Percentiles rank a stretch among this genome's conserved stretches.
Evolutionary conservation across 75 land plant species (phyloP).

Genomic region (Sequoia sempervirens): DNA sequence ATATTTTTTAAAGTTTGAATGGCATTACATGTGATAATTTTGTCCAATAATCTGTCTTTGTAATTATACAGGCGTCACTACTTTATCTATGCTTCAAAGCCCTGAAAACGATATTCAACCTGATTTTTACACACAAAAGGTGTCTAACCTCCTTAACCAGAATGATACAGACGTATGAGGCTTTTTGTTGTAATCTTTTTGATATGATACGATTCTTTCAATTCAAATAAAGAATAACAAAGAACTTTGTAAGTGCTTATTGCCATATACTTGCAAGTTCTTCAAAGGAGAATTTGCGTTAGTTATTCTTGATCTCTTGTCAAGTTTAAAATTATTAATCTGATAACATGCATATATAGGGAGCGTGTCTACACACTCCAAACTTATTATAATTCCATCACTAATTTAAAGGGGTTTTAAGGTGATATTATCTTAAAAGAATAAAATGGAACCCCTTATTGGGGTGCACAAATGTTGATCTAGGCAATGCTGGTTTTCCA

Average conservation of each 20-base stretch:
- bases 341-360: neutral
- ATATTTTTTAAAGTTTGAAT: neutral
- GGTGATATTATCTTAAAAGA: neutral
- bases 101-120: conserved; percentile 79
- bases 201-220: neutral
- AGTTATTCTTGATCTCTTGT: neutral
- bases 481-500: neutral
- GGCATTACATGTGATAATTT: neutral
- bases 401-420: neutral
- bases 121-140: conserved; percentile 62
- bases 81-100: conserved; percentile 47
- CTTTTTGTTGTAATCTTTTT: neutral
- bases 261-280: neutral
- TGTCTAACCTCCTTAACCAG: conserved; percentile 49
- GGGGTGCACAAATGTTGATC: neutral
- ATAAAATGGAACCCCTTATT: neutral
- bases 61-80: conserved; percentile 70
- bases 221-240: neutral
- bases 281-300: neutral
- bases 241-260: neutral
- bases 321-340: neutral
- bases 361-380: neutral
- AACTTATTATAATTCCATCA: neutral
- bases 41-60: neutral
- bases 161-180: neutral